These are phyloP conservation scores for Hypoxylon sp. DNA, from an alignment of 2,329 filamentous ascomycete genomes.

Conservation along the genomic window DNA sequence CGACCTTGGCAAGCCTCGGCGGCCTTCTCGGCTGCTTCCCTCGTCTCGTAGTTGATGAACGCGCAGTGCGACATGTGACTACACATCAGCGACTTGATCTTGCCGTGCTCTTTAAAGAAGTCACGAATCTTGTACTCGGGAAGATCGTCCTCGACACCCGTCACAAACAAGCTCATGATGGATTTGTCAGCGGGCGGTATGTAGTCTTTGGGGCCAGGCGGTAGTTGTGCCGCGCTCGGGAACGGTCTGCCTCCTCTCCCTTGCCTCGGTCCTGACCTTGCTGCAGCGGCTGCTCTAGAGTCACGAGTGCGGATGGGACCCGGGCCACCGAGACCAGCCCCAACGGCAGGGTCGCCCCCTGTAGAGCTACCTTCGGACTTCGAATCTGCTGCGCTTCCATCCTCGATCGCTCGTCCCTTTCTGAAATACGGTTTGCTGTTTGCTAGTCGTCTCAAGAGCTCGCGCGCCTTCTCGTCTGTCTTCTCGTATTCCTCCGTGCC, in stretches of 20 bases:
- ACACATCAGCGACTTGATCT: slow-evolving; percentile 91
- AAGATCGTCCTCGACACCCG: slow-evolving; percentile 93
- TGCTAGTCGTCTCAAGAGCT: slow-evolving; percentile 83
- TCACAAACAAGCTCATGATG: slow-evolving; percentile 93
- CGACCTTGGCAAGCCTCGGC: slow-evolving; percentile 85
- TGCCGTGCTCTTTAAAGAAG: slow-evolving; percentile 88
- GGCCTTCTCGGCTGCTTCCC: slow-evolving; percentile 85
- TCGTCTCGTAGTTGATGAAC: slow-evolving; percentile 91
- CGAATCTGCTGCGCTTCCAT: slow-evolving; percentile 51
- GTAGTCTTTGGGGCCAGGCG: slow-evolving; percentile 85
- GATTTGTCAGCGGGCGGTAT: slow-evolving; percentile 82
- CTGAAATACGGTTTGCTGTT: slow-evolving; percentile 95
- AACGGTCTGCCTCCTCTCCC: slow-evolving; percentile 66
- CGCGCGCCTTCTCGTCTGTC: slow-evolving; percentile 94
- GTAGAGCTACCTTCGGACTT: slow-evolving; percentile 48
- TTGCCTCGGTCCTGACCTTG: slow-evolving; percentile 56
- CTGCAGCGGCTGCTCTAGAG: slow-evolving; percentile 59
- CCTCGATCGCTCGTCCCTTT: slow-evolving; percentile 79
- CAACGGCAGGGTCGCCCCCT: slow-evolving; percentile 56
- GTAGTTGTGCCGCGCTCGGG: slow-evolving; percentile 74
- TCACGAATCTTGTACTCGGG: slow-evolving; percentile 90
- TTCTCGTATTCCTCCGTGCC: slow-evolving; percentile 92
- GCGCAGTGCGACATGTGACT: slow-evolving; percentile 97
- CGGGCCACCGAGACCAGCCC: slow-evolving; percentile 66
- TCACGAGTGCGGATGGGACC: slow-evolving; percentile 83